Evolutionary conservation across 2,329 filamentous ascomycete species (phyloP), one percentile per base, ranked within the genome.

Genomic region (Penicillium oxalicum): DNA sequence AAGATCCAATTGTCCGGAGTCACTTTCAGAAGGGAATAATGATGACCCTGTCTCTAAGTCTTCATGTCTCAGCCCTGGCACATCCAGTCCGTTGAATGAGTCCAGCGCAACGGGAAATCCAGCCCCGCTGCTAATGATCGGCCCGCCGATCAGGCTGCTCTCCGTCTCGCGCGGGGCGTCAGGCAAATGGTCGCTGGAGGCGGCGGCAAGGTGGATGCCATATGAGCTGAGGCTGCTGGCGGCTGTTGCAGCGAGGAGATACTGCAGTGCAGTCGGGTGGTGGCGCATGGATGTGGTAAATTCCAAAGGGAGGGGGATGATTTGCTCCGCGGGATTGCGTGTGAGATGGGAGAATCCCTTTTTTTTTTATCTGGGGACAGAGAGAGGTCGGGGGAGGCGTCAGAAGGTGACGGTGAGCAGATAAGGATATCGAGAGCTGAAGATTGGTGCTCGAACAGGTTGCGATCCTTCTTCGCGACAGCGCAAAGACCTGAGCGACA

Each of bases 171-270:
- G 64, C 51, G 59, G 65, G 11, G 77, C 54, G 46, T 88, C 82
- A 45, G 76, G 72, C 8, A 86, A 86, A 57, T 84, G 77, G 40
- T 81, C 85, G 55, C 83, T 77, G 45, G 75, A 74, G 13, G 79
- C 78, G 34, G 87, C 73, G 26, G 80, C 67, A 49, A 86, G 70
- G 35, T 81, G 61, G 32, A 85, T 59, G 29, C 87, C 66, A 44
- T 86, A 63, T 4, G 28, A 36, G n/a, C 9, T 9, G 28, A 80
- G 69, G 29, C 81, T 80, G 46, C 82, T 80, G 60, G 79, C 73
- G 45, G 86, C 65, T 49, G 84, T 87, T 60, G 83, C 82, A 63
- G 80, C 79, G 62, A 88, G 79, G 64, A 86, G 84, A 71, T 83
- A 85, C 73, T 87, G 87, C 58, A 87, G 73, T 61, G 79, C 82